Conservation (phyloP, 306 rosid genomes). For the Fragaria nilgerrensis region DNA sequence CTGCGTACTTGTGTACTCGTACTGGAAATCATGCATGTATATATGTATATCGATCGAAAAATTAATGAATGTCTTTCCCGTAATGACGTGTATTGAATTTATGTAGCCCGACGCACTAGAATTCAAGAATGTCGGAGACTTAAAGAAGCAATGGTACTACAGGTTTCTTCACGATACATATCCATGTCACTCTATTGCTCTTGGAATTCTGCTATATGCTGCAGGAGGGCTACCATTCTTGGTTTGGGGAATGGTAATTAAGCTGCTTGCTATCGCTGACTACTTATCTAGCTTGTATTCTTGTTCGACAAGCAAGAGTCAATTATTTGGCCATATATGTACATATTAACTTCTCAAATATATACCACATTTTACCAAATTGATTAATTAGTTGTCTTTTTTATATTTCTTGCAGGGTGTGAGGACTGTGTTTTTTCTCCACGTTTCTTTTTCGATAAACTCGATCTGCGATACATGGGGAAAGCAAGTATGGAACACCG, state of each 20-base stretch:
- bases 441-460: background rate
- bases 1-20: too few species aligned
- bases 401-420: background rate
- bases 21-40: background rate
- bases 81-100: background rate
- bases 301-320: background rate
- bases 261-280: background rate
- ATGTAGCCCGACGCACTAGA: background rate
- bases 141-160: conserved; percentile 1
- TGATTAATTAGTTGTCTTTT: background rate
- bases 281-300: background rate
- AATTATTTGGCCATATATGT: background rate
- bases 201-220: background rate
- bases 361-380: background rate
- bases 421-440: background rate
- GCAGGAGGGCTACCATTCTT: background rate
- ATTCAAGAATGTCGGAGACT: background rate
- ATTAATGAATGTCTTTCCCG: background rate
- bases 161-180: background rate
- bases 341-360: background rate
- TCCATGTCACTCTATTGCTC: background rate
- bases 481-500: conserved; percentile 2
- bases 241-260: background rate
- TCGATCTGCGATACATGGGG: background rate
- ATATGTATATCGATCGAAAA: background rate